Conservation (phyloP, 1,284 basidiomycete species). For the Rhodotorula sp. region DNA sequence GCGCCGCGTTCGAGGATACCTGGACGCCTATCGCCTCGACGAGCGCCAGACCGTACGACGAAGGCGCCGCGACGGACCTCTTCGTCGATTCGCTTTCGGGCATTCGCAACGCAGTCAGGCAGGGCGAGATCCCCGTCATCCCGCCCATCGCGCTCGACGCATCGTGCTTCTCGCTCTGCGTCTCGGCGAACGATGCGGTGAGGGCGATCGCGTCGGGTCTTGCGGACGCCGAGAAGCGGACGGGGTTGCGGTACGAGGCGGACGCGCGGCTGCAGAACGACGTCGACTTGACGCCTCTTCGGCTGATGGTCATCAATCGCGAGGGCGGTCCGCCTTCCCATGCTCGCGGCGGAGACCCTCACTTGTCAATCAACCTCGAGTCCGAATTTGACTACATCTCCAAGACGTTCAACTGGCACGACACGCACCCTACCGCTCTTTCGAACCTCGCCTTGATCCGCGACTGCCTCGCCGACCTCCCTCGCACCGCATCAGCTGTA, state of each 20-base stretch:
- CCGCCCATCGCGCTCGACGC: constrained; percentile 92
- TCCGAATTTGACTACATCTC: constrained; percentile 85
- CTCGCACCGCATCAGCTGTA: constrained; percentile 83
- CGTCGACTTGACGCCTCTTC: constrained; percentile 61
- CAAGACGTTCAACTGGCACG: constrained; percentile 82
- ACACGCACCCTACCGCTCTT: constrained; percentile 79
- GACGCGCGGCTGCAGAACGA: constrained; percentile 38
- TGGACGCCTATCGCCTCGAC: constrained; percentile 36
- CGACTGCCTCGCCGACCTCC: constrained; percentile 89
- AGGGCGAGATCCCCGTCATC: constrained; percentile 93
- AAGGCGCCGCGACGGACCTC: constrained; percentile 27
- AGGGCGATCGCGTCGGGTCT: constrained; percentile 84
- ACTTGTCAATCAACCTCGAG: constrained; percentile 90
- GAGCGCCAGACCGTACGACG: constrained; percentile 21
- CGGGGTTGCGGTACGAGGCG: constrained; percentile 38
- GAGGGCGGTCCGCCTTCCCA: constrained; percentile 98
- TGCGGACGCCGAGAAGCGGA: constrained; percentile 52
- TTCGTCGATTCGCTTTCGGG: constrained; percentile 47
- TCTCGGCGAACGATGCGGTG: constrained; percentile 87
- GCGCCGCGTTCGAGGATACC: constrained; percentile 63
- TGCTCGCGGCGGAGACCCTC: constrained; percentile 88
- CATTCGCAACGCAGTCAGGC: constrained; percentile 79
- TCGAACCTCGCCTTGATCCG: constrained; percentile 82
- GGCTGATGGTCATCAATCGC: constrained; percentile 95
- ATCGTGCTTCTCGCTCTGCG: constrained; percentile 77